Evolutionary conservation across 164 flowering plant genomes (phyloP).

Genomic region (Warburgia ugandensis): DNA sequence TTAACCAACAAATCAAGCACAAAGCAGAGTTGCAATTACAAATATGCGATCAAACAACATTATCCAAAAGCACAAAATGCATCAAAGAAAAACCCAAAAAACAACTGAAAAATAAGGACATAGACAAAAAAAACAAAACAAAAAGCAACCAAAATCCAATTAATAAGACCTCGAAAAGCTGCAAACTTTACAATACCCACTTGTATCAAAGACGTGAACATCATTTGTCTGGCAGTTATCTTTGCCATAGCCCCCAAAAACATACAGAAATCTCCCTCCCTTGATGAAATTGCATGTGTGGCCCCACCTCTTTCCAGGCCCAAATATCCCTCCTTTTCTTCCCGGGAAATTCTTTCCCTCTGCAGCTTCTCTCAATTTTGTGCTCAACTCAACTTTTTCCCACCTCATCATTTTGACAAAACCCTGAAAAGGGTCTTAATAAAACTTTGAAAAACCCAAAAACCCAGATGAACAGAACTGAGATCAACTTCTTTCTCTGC

Average conservation of each 20-base stretch:
- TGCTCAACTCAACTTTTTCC: conserved; percentile 22
- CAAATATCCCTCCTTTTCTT: conserved; percentile 22
- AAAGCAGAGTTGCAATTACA: no score
- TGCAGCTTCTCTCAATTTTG: conserved; percentile 14
- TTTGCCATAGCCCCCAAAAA: conserved; percentile 89
- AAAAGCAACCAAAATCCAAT: conserved; percentile 3
- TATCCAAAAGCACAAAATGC: no score
- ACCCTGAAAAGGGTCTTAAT: neutral
- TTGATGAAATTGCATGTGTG: conserved; percentile 86
- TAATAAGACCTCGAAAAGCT: neutral
- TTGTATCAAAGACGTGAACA: conserved; percentile 84
- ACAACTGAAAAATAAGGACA: no score
- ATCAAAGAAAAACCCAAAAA: no score
- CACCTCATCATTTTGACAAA: conserved; percentile 27
- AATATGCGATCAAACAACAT: no score
- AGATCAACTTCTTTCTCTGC: no score
- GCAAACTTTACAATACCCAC: conserved; percentile 22
- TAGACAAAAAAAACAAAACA: conserved; percentile 2
- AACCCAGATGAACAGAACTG: neutral
- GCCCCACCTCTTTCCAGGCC: conserved; percentile 96
- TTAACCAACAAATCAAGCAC: no score
- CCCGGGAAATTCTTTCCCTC: conserved; percentile 29
- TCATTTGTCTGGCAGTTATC: conserved; percentile 82
- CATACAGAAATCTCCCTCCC: conserved; percentile 75
- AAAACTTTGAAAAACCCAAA: neutral